A percentile compares a stretch with the other conserved stretches of the same genome.
Conservation (phyloP, 768 basidiomycete species). For the Leccinum olivaceopallidum region DNA sequence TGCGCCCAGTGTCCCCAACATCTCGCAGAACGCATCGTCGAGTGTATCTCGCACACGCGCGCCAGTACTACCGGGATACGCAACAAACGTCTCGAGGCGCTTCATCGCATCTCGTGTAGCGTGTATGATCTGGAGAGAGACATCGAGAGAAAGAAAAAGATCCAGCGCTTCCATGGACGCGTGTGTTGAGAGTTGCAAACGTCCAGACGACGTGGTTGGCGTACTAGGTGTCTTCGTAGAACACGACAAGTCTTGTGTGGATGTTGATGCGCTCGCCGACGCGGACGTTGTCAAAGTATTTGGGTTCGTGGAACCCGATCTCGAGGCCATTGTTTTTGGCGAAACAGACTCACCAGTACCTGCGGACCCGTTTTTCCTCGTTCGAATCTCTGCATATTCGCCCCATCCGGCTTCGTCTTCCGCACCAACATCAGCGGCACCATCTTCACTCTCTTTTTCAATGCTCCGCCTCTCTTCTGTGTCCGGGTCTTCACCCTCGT, state of each 20-base stretch:
- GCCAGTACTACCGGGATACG: slow-evolving; percentile 87
- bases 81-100: slow-evolving; percentile 85
- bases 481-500: slow-evolving; percentile 31
- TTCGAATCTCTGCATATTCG: slow-evolving; percentile 17
- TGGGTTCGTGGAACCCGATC: background rate
- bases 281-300: background rate
- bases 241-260: background rate
- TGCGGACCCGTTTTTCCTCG: background rate
- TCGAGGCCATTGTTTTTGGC: background rate
- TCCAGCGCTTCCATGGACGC: slow-evolving; percentile 54
- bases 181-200: slow-evolving; percentile 21
- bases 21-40: slow-evolving; percentile 88
- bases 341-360: background rate
- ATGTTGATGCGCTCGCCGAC: background rate
- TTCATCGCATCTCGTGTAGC: slow-evolving; percentile 90
- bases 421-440: background rate
- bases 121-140: slow-evolving; percentile 90
- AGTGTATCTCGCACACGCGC: slow-evolving; percentile 88
- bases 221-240: background rate
- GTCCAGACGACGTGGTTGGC: background rate
- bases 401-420: slow-evolving; percentile 30
- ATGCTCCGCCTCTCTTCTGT: slow-evolving; percentile 20
- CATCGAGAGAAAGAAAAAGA: slow-evolving; percentile 87
- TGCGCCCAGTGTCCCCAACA: slow-evolving; percentile 75
- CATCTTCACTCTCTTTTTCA: background rate